Evolutionary conservation across 148 eudicot genomes (phyloP), one percentile per base, ranked within the genome.

Genomic region (Heliosperma pusillum): DNA sequence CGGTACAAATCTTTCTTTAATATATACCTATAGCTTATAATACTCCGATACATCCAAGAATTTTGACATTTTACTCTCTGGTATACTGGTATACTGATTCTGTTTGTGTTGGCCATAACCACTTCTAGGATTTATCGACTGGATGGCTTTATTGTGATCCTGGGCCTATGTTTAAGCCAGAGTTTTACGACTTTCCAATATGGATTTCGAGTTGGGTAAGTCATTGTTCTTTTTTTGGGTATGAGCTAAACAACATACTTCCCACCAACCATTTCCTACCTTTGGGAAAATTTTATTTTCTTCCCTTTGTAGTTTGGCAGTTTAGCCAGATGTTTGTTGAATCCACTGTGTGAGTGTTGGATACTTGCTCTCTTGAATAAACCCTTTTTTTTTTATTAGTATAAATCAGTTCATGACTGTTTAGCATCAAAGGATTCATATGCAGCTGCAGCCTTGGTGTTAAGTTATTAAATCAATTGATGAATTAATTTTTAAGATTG

Each of bases 71-170:
- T 25, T 57, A 40, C 13, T 59, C 60, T 60, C 77, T 76, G 63
- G 59, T 20, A 63, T 20, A 20, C 77, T 76, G 63, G 59, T 20
- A 63, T 20, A 20, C 57, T 60, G n/a, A 30, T 42, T 33, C 21
- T 63, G 22, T 26, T 71, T 66, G 55, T 16, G 20, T 17, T 64
- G 20, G 19, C 53, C 4, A 25, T 29, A 42, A 73, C 13, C 19
- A 76, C 42, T 59, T 73, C 44, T 78, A 95, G 98, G 98, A 95
- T 80, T 86, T 95, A 81, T 89, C 98, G 20, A 89, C 96, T 79
- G 93, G 96, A 53, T 95, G 98, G 98, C 98, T 95, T 79, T 85
- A 95, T 60, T 95, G 98, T 83, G 97, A 92, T 84, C 98, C 98
- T 71, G 97, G 89, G 45, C 88, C 86, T 20, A 64, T 92, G 76